A percentile compares a stretch with the other conserved stretches of the same genome.
phyloP scores from a whole-genome alignment of 1,139 yeast species.

The Taiozyma sp. region DNA sequence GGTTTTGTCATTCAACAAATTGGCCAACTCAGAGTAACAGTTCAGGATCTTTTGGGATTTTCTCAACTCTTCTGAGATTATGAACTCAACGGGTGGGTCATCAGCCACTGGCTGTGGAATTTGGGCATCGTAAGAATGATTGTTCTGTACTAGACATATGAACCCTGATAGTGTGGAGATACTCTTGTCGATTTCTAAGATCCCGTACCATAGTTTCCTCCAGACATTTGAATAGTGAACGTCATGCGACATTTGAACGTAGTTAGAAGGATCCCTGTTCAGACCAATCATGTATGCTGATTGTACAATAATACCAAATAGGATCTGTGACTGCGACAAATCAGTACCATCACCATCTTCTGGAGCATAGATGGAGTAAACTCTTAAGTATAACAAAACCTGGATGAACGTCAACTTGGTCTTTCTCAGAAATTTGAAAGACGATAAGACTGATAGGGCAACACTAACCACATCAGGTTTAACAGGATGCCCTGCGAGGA shows the following conservation, averaged over 20 bases:
- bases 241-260: conserved; percentile 19
- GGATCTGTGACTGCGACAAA: conserved; percentile 33
- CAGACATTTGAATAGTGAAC: conserved; percentile 16
- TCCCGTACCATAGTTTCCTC: conserved; percentile 23
- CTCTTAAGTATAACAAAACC: conserved; percentile 34
- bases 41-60: conserved; percentile 15
- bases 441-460: conserved; percentile 29
- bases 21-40: conserved; percentile 13
- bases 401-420: conserved; percentile 36
- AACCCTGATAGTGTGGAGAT: conserved; percentile 21
- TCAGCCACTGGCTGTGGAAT: conserved; percentile 9
- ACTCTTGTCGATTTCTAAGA: conserved; percentile 21
- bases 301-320: conserved; percentile 33
- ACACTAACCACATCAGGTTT: conserved; percentile 28
- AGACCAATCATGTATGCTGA: conserved; percentile 37
- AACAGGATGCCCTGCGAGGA: conserved; percentile 30
- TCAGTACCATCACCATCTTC: conserved; percentile 43
- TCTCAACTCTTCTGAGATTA: conserved; percentile 11
- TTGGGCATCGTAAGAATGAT: conserved; percentile 11
- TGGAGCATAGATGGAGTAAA: conserved; percentile 38
- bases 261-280: conserved; percentile 38
- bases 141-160: conserved; percentile 15
- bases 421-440: conserved; percentile 32
- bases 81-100: conserved; percentile 10
- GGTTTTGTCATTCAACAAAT: conserved; percentile 16